Conservation (phyloP, 1,284 basidiomycete species). For the Amylostereum chailletii region DNA sequence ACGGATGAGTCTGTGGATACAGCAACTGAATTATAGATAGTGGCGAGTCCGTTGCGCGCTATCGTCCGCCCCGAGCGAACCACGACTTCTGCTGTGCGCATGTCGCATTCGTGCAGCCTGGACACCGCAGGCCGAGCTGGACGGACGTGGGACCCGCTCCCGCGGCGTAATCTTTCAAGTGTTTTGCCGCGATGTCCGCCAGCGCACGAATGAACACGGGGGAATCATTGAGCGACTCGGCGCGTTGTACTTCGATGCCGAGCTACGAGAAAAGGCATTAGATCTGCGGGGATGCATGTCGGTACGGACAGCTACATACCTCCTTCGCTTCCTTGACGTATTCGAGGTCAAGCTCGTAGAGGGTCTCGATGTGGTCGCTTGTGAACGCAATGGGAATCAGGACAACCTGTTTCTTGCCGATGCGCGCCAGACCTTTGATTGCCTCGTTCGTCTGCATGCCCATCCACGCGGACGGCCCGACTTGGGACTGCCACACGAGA, state of each 20-base stretch:
- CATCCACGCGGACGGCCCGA: conserved; percentile 97
- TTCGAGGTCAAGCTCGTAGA: conserved; percentile 95
- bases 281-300: too few relatives aligned
- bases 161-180: conserved; percentile 58
- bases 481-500: conserved; percentile 97
- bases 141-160: conserved; percentile 61
- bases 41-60: not conserved
- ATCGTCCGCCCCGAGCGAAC: conserved; percentile 55
- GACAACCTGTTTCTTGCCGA: conserved; percentile 83
- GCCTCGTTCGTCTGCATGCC: conserved; percentile 93
- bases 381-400: conserved; percentile 98
- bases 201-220: conserved; percentile 96
- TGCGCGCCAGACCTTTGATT: conserved; percentile 85
- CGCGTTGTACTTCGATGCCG: conserved; percentile 87
- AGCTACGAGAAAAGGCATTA: conserved; percentile 38
- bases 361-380: conserved; percentile 97
- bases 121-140: conserved; percentile 87
- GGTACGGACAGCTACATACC: conserved; percentile 11
- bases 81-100: conserved; percentile 87
- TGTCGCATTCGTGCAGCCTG: conserved; percentile 84
- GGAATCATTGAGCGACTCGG: conserved; percentile 95
- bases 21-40: not conserved
- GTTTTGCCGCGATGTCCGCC: conserved; percentile 85
- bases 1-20: too few relatives aligned
- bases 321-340: conserved; percentile 87